Conservation (phyloP, 805 yeast species). For the Ogataea nonfermentans region DNA sequence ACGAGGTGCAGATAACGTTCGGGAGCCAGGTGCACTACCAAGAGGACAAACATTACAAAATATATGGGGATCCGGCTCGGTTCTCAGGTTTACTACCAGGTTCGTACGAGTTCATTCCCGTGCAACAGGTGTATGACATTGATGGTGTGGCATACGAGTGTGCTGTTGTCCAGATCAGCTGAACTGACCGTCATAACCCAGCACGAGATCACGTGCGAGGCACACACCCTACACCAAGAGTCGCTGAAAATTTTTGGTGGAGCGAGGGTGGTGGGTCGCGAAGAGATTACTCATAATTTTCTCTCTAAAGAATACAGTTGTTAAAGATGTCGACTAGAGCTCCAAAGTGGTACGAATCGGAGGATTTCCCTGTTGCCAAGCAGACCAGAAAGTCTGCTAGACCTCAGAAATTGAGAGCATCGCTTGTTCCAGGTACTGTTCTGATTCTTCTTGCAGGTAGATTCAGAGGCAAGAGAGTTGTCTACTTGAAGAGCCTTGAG, state of each 20-base stretch:
- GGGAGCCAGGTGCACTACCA: constrained; percentile 23
- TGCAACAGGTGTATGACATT: constrained; percentile 15
- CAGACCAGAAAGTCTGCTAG: constrained; percentile 86
- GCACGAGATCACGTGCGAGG: constrained; percentile 6
- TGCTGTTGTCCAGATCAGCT: constrained; percentile 14
- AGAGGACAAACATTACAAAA: constrained; percentile 19
- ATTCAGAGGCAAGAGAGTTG: constrained; percentile 99
- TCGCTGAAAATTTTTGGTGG: constrained; percentile 16
- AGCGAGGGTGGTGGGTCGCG: constrained; percentile 12
- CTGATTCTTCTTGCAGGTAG: constrained; percentile 97
- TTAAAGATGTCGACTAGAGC: constrained; percentile 44
- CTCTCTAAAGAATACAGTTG: constrained; percentile 12
- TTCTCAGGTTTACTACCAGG: constrained; percentile 5
- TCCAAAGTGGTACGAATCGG: constrained; percentile 93
- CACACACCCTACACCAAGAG: constrained; percentile 13
- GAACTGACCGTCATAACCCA: constrained; percentile 2
- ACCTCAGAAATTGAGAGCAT: constrained; percentile 94
- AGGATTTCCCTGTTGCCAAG: constrained; percentile 85
- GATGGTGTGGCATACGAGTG: constrained; percentile 4
- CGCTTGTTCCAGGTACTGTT: constrained; percentile 38
- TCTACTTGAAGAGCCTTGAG: constrained; percentile 92
- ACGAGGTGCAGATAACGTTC: constrained; percentile 11
- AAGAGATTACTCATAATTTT: constrained; percentile 12
- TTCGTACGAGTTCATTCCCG: constrained; percentile 28
- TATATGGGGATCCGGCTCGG: constrained; percentile 20